These are phyloP conservation scores for Anisodus tanguticus DNA, from an alignment of 257 asterid genomes.

Conservation along the genomic window DNA sequence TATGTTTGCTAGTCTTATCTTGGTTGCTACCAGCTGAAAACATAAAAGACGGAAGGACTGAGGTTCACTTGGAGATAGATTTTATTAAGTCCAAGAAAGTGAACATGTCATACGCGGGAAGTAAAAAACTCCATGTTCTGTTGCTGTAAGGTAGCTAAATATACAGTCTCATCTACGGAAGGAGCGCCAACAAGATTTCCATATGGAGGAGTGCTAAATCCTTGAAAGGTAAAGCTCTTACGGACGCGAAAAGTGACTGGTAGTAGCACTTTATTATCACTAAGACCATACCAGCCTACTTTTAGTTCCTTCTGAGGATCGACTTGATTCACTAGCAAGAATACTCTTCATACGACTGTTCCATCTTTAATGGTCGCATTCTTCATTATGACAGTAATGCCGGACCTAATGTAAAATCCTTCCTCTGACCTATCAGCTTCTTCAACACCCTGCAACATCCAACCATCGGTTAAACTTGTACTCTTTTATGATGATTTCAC, in stretches of 20 bases:
- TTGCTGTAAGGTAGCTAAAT: neutral
- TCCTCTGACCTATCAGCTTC: slow-evolving; percentile 79
- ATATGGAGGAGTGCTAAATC: neutral
- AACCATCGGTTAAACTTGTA: neutral
- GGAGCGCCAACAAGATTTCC: neutral
- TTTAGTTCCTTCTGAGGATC: slow-evolving; percentile 1
- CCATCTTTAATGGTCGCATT: slow-evolving; percentile 86
- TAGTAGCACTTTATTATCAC: neutral
- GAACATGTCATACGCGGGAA: neutral
- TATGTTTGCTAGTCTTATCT: neutral
- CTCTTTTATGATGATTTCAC: neutral
- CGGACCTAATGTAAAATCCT: slow-evolving; percentile 87
- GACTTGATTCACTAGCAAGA: neutral
- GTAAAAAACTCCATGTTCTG: neutral
- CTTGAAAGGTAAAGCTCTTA: neutral
- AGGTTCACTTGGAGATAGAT: neutral
- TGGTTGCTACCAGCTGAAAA: neutral
- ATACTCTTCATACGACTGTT: slow-evolving; percentile 57
- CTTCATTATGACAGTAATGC: slow-evolving; percentile 79
- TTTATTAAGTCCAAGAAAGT: neutral
- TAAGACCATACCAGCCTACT: neutral
- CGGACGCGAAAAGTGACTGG: neutral
- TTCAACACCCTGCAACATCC: slow-evolving; percentile 60
- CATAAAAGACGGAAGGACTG: neutral
- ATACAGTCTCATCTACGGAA: neutral